Evolutionary conservation across 345 rosid species (phyloP).

Genomic region (Arabidopsis suecica): DNA sequence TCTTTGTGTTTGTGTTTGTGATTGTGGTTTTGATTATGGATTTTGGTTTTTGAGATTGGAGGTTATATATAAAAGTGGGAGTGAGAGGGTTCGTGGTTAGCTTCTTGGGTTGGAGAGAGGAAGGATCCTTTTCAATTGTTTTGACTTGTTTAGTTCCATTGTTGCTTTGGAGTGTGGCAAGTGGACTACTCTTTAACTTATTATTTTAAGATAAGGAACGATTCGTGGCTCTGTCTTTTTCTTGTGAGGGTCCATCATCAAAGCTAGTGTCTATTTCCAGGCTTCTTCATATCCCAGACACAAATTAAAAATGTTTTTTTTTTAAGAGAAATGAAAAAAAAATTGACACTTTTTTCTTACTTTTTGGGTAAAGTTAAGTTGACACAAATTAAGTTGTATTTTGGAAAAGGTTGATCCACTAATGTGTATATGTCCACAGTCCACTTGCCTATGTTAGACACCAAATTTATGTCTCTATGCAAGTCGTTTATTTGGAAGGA

Average conservation of each 20-base stretch:
- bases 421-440: neutral
- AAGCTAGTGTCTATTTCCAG: slow-evolving; percentile 12
- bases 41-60: slow-evolving; percentile 1
- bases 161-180: slow-evolving; percentile 14
- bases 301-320: neutral
- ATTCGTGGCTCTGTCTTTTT: neutral
- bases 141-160: neutral
- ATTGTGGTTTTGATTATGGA: slow-evolving; percentile 15
- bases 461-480: too few relatives aligned
- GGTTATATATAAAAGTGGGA: slow-evolving; percentile 31
- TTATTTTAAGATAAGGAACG: slow-evolving; percentile 5
- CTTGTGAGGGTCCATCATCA: neutral
- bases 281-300: neutral
- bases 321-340: neutral
- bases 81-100: slow-evolving; percentile 33
- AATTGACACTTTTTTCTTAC: neutral
- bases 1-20: neutral
- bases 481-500: too few relatives aligned
- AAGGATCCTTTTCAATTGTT: slow-evolving; percentile 23
- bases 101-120: slow-evolving; percentile 31
- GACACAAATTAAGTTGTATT: neutral
- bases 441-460: neutral
- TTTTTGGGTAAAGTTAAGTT: neutral
- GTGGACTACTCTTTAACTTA: slow-evolving; percentile 7
- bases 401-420: neutral